phyloP scores from a whole-genome alignment of 2,329 filamentous ascomycete genomes.

The Pseudogymnoascus sp. region DNA sequence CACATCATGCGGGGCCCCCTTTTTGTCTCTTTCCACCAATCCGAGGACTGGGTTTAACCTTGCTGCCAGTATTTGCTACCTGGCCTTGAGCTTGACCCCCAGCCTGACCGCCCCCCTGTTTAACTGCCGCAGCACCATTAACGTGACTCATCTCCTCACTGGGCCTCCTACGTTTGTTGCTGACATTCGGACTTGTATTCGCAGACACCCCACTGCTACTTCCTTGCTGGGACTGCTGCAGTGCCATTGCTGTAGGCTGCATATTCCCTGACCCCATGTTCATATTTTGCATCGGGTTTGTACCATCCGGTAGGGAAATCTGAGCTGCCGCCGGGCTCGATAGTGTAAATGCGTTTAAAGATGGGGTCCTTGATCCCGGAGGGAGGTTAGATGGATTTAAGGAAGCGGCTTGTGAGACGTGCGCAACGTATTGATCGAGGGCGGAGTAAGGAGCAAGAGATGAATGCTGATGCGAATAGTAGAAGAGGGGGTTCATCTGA shows the following conservation, averaged over 20 bases:
- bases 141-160: conserved; percentile 31
- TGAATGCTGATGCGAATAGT: conserved; percentile 46
- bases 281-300: conserved; percentile 43
- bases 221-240: conserved; percentile 60
- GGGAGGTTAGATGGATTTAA: conserved; percentile 13
- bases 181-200: conserved; percentile 42
- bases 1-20: conserved; percentile 19
- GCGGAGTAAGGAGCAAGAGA: conserved; percentile 47
- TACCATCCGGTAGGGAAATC: conserved; percentile 49
- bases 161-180: conserved; percentile 31
- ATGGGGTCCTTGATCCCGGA: not conserved
- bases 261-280: conserved; percentile 55
- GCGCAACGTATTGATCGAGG: conserved; percentile 50
- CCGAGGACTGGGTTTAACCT: conserved; percentile 33
- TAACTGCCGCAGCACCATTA: conserved; percentile 16
- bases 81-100: conserved; percentile 15
- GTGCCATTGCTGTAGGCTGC: conserved; percentile 57
- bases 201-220: conserved; percentile 58
- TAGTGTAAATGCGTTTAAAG: conserved; percentile 10
- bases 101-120: conserved; percentile 21
- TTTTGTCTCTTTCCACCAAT: conserved; percentile 32
- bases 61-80: conserved; percentile 5
- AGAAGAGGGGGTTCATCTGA: conserved; percentile 57
- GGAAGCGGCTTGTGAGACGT: conserved; percentile 29
- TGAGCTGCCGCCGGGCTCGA: conserved; percentile 49